Conservation (phyloP, 2,329 filamentous ascomycete species). For the Curvularia hawaiiensis region DNA sequence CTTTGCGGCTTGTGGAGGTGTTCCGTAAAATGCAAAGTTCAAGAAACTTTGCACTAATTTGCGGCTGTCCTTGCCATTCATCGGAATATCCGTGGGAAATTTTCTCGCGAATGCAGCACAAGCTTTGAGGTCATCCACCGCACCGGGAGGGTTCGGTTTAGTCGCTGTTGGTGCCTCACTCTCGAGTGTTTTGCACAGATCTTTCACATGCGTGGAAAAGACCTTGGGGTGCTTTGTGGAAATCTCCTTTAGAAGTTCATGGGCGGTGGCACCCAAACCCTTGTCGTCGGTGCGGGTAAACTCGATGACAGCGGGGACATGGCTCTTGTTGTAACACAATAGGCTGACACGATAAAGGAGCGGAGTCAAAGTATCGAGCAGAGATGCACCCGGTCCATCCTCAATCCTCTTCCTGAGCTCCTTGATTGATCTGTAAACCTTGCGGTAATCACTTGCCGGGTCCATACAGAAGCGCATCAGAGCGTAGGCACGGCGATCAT, state of each 20-base stretch:
- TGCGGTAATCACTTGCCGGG: slow-evolving; percentile 88
- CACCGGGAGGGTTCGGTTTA: slow-evolving; percentile 70
- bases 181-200: slow-evolving; percentile 85
- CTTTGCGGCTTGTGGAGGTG: slow-evolving; percentile 83
- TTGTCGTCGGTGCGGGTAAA: slow-evolving; percentile 84
- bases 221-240: slow-evolving; percentile 87
- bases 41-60: slow-evolving; percentile 82
- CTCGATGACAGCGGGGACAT: slow-evolving; percentile 87
- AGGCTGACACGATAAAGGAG: slow-evolving; percentile 83
- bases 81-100: slow-evolving; percentile 81
- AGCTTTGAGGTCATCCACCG: slow-evolving; percentile 91
- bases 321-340: slow-evolving; percentile 91
- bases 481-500: slow-evolving; percentile 89
- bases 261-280: slow-evolving; percentile 76
- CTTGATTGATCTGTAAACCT: slow-evolving; percentile 85
- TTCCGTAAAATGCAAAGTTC: slow-evolving; percentile 81
- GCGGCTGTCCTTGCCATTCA: slow-evolving; percentile 61
- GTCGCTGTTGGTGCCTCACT: slow-evolving; percentile 76
- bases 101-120: slow-evolving; percentile 90
- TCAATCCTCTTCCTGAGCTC: slow-evolving; percentile 85
- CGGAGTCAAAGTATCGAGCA: slow-evolving; percentile 80
- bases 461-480: slow-evolving; percentile 85
- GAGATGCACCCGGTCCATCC: slow-evolving; percentile 63
- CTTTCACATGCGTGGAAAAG: slow-evolving; percentile 89
- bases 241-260: slow-evolving; percentile 90